A percentile compares a stretch with the other conserved stretches of the same genome.
Evolutionary conservation across 164 flowering plant genomes (phyloP).

Genomic region (Piper longum): DNA sequence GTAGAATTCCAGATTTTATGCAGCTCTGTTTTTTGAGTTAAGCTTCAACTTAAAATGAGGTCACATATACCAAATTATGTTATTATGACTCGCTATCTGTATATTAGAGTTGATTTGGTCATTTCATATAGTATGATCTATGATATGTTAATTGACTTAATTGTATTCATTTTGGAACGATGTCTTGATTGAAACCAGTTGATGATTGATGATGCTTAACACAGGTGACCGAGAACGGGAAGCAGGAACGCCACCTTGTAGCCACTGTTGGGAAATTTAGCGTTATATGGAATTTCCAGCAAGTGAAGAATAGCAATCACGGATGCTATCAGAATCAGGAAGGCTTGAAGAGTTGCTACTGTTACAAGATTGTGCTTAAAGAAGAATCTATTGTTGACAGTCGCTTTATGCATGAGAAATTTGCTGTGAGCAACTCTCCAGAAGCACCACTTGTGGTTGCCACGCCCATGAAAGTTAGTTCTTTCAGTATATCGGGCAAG

Average conservation of each 20-base stretch:
- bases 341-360: constrained; percentile 93
- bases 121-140: not conserved
- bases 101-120: not conserved
- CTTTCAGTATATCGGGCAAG: constrained; percentile 77
- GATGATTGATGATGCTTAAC: not conserved
- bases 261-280: constrained; percentile 90
- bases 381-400: constrained; percentile 92
- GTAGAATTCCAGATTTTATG: no score
- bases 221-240: constrained; percentile 81
- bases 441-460: constrained; percentile 97
- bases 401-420: constrained; percentile 92
- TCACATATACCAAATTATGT: no score
- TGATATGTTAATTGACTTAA: not conserved
- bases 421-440: constrained; percentile 66
- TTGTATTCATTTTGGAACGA: not conserved
- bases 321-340: constrained; percentile 75
- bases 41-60: no score
- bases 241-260: constrained; percentile 82
- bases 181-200: not conserved
- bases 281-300: constrained; percentile 83
- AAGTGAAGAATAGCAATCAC: constrained; percentile 80
- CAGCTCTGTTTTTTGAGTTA: no score
- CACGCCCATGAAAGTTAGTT: constrained; percentile 84
- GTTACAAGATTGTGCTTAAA: constrained; percentile 73
- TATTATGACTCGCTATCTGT: not conserved